Evolutionary conservation across 208 protist species (phyloP).

Genomic region (Crithidia thermophila): DNA sequence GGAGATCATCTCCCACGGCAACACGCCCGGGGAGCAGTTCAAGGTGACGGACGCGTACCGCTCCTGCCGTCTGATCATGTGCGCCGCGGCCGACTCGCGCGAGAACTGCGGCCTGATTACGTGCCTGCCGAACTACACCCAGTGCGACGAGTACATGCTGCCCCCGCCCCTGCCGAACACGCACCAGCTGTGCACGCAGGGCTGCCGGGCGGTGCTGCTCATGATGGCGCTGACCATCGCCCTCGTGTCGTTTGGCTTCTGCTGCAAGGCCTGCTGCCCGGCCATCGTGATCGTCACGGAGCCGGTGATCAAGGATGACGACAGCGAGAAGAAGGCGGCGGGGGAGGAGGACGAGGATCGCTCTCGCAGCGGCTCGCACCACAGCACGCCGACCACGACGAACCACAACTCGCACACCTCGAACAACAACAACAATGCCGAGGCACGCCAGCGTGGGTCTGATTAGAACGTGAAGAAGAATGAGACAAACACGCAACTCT

Average conservation of each 20-base stretch:
- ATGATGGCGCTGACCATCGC: slow-evolving; percentile 65
- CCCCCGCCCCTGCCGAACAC: slow-evolving; percentile 50
- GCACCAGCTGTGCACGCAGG: slow-evolving; percentile 60
- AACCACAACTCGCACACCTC: slow-evolving; percentile 14
- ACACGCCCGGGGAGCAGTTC: slow-evolving; percentile 39
- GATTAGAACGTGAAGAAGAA: no score
- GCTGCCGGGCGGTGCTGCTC: slow-evolving; percentile 52
- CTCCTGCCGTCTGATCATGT: slow-evolving; percentile 44
- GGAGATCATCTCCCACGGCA: slow-evolving; percentile 46
- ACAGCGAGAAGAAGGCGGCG: slow-evolving; percentile 10
- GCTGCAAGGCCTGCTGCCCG: slow-evolving; percentile 59
- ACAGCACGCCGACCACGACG: slow-evolving; percentile 6
- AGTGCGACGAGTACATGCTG: slow-evolving; percentile 65
- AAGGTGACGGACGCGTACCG: slow-evolving; percentile 41
- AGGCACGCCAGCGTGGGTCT: not conserved
- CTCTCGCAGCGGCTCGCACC: not conserved
- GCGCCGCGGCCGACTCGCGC: slow-evolving; percentile 43
- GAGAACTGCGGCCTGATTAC: slow-evolving; percentile 65
- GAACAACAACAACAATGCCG: not conserved
- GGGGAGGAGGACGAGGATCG: not conserved
- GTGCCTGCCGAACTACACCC: slow-evolving; percentile 62
- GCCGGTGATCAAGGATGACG: slow-evolving; percentile 37
- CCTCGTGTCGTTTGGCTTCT: slow-evolving; percentile 27
- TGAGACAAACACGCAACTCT: no score
- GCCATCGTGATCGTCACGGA: slow-evolving; percentile 30